phyloP scores from a whole-genome alignment of 352 stramenopile genomes.

The Peronosclerospora sorghi region DNA sequence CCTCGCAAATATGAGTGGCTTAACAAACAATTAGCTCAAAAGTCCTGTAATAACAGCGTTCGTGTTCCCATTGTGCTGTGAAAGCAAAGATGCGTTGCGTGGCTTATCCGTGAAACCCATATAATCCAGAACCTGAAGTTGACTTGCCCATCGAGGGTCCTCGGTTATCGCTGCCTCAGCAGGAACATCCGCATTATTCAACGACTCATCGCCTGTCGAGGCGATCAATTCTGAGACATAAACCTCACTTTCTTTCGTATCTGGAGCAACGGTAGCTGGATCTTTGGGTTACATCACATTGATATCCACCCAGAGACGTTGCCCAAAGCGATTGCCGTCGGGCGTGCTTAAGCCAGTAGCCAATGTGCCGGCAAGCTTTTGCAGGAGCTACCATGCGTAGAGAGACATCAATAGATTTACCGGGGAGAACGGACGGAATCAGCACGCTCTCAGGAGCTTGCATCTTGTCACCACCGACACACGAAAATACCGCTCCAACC shows the following conservation, averaged over 20 bases:
- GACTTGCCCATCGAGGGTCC: constrained; percentile 32
- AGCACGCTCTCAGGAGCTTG: constrained; percentile 57
- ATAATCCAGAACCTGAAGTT: constrained; percentile 38
- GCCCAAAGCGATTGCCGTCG: constrained; percentile 74
- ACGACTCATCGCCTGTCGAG: constrained; percentile 6
- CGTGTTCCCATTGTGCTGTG: constrained; percentile 48
- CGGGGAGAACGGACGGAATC: constrained; percentile 54
- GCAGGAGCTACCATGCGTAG: constrained; percentile 55
- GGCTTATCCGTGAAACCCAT: constrained; percentile 65
- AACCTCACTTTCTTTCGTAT: constrained; percentile 24
- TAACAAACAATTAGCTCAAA: constrained; percentile 4
- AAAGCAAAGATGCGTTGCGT: constrained; percentile 45
- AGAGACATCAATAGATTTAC: constrained; percentile 64
- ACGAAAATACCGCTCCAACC: constrained; percentile 48
- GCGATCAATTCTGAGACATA: constrained; percentile 20
- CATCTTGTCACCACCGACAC: constrained; percentile 67
- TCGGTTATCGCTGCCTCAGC: constrained; percentile 13
- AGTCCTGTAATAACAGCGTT: constrained; percentile 52
- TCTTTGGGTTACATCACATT: constrained; percentile 44
- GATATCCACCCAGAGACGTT: constrained; percentile 85
- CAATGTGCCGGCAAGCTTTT: constrained; percentile 66
- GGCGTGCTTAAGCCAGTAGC: constrained; percentile 80
- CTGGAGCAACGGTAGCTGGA: constrained; percentile 4
- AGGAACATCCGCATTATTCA: constrained; percentile 21
- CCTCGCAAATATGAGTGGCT: too few species aligned